Evolutionary conservation across 257 asterid species (phyloP), one percentile per base, ranked within the genome.

Genomic region (Ehretia macrophylla): DNA sequence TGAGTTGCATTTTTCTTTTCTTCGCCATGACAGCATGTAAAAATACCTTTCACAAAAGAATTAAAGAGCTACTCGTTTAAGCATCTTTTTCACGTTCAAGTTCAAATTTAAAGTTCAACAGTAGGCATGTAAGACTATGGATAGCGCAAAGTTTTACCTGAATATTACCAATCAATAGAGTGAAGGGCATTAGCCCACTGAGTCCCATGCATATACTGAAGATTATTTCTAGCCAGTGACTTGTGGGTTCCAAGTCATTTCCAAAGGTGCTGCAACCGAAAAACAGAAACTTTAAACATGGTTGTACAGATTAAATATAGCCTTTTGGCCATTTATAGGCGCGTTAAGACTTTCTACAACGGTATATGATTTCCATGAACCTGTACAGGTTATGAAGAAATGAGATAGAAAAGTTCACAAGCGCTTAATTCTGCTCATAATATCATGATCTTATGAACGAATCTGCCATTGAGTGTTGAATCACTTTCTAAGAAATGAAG

Each of bases 1-100:
- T 75, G 51, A 86, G 76, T 72, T 89, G 99, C 96, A 86, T 85
- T 73, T 85, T 93, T 68, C 92, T 76, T 83, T 83, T 93, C 83
- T 84, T 85, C 5, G 94, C 91, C 97, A 89, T 88, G 42, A 90
- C 94, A 50, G 98, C 86, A n/a, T 90, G 98, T 75, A 90, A 35
- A 73, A 90, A 87, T 53, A 90, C 95, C 97, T 90, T 35, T 40
- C 16, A 16, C 11, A 39, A 27, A n/a, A 62, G 0, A 56, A 48
- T 0, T 17, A 56, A 38, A 22, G 49, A 39, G 51, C 51, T 20
- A 20, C 32, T 17, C 1, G 22, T 23, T 35, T 40, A 13, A 18
- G 22, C 35, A 46, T 49, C 11, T 20, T 23, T 45, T 5, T 0
- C 16, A 49, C 16, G 10, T 21, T 58, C 9, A 39, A 38, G 51